Base-by-base conservation (phyloP, 371 early-diverging fungal genomes). In the Nematocida ausubeli region DNA sequence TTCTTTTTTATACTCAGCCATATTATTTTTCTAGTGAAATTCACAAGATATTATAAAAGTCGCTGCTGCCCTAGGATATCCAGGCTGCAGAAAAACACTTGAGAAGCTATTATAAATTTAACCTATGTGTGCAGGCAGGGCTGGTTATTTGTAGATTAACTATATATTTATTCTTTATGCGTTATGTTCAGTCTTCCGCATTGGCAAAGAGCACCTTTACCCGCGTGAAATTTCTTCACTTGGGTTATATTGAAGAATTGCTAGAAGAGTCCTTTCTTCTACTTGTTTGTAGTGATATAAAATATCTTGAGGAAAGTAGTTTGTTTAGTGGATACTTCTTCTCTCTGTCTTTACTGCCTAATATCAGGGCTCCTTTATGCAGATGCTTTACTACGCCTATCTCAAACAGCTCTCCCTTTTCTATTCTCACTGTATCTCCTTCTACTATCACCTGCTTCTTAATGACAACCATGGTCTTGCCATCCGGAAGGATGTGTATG, bases 241-340 rank as follows among this genome's bases (percentile, higher is more conserved):
- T 44, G 9, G 47, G 19, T 44, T 44, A 44, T 44, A 3, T 19
- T 9, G 47, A 19, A 14, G 47, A 44, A 3, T 44, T 44, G 19
- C 19, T 14, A 14, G 19, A 14, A 44, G 47, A 44, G 19, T 44
- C 47, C 47, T 44, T 44, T 44, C 47, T 44, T 44, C 47, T 44
- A 44, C 19, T 30, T 30, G 26, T 50, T 51, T 65, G 55, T 26
- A 14, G 9, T n/a, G 35, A 14, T 47, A 75, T 75, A 14, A 35
- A 9, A 39, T 75, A 75, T 42, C 78, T 60, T 7, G 78, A 75
- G 24, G 78, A 75, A 19, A 75, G 68, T 7, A 75, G 64, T 63
- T 75, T 75, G 47, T 22, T 55, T 9, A 75, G 7, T 30, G 65
- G 57, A 66, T 75, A 75, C 66, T 66, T 75, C 55, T 66, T 75